Evolutionary conservation across 2,329 filamentous ascomycete genomes (phyloP), one percentile per base, ranked within the genome.

Genomic region (Diplodia sapinea): DNA sequence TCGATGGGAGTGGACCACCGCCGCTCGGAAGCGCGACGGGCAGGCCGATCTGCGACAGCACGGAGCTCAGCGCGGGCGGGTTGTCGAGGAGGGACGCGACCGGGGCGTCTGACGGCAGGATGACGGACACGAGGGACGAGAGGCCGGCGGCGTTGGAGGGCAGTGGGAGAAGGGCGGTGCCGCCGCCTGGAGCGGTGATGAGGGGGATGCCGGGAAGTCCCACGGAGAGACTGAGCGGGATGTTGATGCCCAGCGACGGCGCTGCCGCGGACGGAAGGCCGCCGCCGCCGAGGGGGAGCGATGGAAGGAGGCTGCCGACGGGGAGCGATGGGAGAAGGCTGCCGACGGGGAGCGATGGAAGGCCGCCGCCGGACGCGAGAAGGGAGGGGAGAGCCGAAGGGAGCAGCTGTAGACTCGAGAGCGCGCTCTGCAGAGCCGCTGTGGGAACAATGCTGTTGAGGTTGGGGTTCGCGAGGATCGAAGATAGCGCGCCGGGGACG

Each of bases 11-110:
- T 8, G 8, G 26, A 1, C 26, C 26, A 4, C 26, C 26, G 3
- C 3, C 26, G 26, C 26, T 26, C 26, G 26, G 26, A 26, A 26
- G 26, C 26, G 4, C 26, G 4, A 26, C 26, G 23, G 23, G 15
- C 17, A 33, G 9, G 6, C 31, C 31, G 17, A 47, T 1, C 40
- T 17, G 15, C 40, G 31, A 38, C n/a, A 57, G n/a, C 8, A 57
- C 54, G 3, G 54, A 57, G n/a, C 54, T 57, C n/a, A 57, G 54
- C n/a, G n/a, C 54, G 33, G 33, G 33, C n/a, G 33, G 13, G n/a
- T 57, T 31, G 26, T 4, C 26, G 26, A 54, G 26, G 23, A 54
- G 9, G 29, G 51, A 54, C 26, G 12, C 51, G 26, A 54, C 4
- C 23, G 51, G 51, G 17, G 9, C 33, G 33, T 20, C 54, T 23